Evolutionary conservation across 768 basidiomycete species (phyloP).

Genomic region (Rhodotorula paludigena): DNA sequence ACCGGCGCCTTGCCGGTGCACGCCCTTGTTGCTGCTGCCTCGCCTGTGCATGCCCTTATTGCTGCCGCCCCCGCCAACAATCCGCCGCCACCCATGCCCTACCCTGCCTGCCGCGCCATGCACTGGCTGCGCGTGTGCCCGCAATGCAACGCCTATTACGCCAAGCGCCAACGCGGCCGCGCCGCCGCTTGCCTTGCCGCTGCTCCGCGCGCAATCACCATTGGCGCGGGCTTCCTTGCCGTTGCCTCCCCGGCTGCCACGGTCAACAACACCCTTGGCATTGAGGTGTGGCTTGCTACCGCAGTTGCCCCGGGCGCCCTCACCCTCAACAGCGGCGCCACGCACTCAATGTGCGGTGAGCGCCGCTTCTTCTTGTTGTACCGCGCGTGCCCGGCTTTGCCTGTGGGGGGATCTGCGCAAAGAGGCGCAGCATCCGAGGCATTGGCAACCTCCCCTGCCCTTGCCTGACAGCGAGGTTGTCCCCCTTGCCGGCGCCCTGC

Average conservation of each 20-base stretch:
- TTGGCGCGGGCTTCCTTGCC: not conserved
- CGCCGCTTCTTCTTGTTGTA: not conserved
- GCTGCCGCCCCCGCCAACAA: not conserved
- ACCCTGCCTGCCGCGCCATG: not conserved
- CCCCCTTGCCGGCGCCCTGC: not conserved
- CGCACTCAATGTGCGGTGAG: conserved; percentile 8
- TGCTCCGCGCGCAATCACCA: not conserved
- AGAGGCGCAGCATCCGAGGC: conserved; percentile 6
- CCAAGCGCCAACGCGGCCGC: not conserved
- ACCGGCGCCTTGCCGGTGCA: too few relatives aligned
- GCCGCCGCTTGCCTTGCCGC: not conserved
- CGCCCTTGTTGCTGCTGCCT: too few relatives aligned
- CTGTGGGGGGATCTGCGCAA: conserved; percentile 9
- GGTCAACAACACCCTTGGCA: not conserved
- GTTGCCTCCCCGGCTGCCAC: not conserved
- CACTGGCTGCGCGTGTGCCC: conserved; percentile 6
- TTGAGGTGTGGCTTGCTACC: conserved; percentile 2
- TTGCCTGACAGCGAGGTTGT: not conserved
- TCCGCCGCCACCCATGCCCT: not conserved
- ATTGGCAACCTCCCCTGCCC: conserved; percentile 1
- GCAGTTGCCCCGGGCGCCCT: not conserved
- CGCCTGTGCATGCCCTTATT: too few relatives aligned
- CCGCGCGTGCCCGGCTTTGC: conserved; percentile 4
- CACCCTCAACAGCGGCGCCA: not conserved
- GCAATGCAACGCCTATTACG: not conserved